Evolutionary conservation across 1,139 yeast species (phyloP).

Genomic region (Geotrichum klebahnii): DNA sequence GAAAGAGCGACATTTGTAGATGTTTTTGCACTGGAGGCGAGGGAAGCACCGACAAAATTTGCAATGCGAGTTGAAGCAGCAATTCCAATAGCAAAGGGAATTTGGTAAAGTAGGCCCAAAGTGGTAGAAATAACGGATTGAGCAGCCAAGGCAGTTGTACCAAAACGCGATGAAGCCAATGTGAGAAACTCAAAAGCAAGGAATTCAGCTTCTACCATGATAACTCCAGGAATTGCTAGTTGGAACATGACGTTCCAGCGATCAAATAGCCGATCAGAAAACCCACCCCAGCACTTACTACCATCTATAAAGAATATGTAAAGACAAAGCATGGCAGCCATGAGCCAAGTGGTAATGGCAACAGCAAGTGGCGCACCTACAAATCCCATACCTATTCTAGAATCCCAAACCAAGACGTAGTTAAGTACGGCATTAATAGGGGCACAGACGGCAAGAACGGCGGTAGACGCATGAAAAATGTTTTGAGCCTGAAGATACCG

Average conservation of each 20-base stretch:
- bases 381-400: conserved; percentile 54
- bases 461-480: conserved; percentile 81
- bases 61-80: conserved; percentile 87
- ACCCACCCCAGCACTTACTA: conserved; percentile 67
- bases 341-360: conserved; percentile 59
- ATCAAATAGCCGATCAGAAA: conserved; percentile 46
- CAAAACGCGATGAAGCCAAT: conserved; percentile 67
- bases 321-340: conserved; percentile 48
- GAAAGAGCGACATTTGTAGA: conserved; percentile 63
- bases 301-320: conserved; percentile 59
- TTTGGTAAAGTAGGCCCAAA: conserved; percentile 75
- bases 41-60: conserved; percentile 77
- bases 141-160: conserved; percentile 79
- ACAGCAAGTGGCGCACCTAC: conserved; percentile 67
- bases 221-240: conserved; percentile 71
- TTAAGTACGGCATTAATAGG: conserved; percentile 72
- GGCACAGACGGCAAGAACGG: conserved; percentile 68
- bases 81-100: conserved; percentile 87
- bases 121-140: conserved; percentile 82
- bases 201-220: conserved; percentile 83
- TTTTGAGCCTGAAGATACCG: conserved; percentile 86
- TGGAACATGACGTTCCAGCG: conserved; percentile 62
- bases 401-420: conserved; percentile 72
- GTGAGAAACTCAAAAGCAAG: conserved; percentile 78
- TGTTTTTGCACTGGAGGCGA: conserved; percentile 56